Conservation (phyloP, 257 asterid species). For the Solanum arcanum region DNA sequence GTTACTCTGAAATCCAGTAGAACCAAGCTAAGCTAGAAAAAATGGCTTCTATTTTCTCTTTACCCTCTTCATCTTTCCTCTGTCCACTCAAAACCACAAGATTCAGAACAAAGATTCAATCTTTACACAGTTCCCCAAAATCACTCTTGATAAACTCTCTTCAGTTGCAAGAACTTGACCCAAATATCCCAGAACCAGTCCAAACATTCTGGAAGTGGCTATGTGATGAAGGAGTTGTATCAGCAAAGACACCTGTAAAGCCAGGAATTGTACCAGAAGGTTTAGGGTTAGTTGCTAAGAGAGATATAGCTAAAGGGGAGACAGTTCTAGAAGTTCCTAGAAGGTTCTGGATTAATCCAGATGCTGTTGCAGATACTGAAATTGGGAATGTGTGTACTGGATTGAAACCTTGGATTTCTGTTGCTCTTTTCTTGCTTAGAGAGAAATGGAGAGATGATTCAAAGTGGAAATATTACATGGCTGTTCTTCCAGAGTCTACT, state of each 20-base stretch:
- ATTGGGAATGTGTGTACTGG: constrained; percentile 69
- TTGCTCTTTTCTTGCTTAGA: constrained; percentile 67
- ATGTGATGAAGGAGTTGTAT: constrained; percentile 66
- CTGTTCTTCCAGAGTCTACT: constrained; percentile 60
- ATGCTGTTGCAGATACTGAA: constrained; percentile 60
- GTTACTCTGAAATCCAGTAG: background rate
- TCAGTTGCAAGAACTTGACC: constrained; percentile 34
- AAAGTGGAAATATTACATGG: constrained; percentile 61
- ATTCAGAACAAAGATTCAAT: background rate
- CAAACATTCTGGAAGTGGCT: constrained; percentile 87
- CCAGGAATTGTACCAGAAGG: constrained; percentile 92
- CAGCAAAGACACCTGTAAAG: constrained; percentile 65
- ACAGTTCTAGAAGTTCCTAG: constrained; percentile 89
- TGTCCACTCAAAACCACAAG: constrained; percentile 11
- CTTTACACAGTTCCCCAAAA: constrained; percentile 20
- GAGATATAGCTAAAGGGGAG: constrained; percentile 52
- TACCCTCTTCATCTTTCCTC: constrained; percentile 17
- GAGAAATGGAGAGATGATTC: constrained; percentile 71
- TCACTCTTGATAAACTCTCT: constrained; percentile 21
- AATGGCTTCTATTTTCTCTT: constrained; percentile 41
- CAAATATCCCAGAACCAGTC: constrained; percentile 47
- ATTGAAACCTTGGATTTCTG: constrained; percentile 82
- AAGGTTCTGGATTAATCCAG: constrained; percentile 78
- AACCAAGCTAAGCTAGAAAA: background rate
- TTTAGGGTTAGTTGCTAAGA: constrained; percentile 72